phyloP scores from a whole-genome alignment of 495 filamentous ascomycete genomes.

The Cercophora samala region DNA sequence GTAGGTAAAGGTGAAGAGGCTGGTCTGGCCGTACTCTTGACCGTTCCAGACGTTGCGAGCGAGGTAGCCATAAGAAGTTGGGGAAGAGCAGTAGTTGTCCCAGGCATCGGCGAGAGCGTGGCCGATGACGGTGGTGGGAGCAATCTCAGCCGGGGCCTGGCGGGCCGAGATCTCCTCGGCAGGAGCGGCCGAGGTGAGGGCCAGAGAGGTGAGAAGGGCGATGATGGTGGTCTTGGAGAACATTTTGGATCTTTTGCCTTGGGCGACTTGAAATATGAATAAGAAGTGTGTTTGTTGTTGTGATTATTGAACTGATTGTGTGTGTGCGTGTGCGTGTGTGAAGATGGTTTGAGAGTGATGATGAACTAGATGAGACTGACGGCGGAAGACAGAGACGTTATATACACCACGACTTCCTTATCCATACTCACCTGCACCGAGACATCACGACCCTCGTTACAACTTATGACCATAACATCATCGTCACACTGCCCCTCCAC shows the following conservation, averaged over 20 bases:
- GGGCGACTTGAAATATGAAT: not conserved
- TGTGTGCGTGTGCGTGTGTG: too few relatives aligned
- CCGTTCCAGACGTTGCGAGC: conserved; percentile 3
- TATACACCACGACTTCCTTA: not conserved
- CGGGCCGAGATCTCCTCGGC: not conserved
- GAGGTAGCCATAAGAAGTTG: conserved; percentile 6
- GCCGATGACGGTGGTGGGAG: conserved; percentile 11
- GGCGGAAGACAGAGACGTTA: not conserved
- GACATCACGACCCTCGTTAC: not conserved
- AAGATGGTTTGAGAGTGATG: not conserved
- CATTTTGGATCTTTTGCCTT: not conserved
- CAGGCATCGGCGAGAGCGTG: conserved; percentile 9
- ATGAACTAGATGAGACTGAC: not conserved
- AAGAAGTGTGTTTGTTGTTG: not conserved
- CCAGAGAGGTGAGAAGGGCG: not conserved
- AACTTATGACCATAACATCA: not conserved
- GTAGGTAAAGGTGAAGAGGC: conserved; percentile 21
- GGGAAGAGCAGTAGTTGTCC: conserved; percentile 13
- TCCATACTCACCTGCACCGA: not conserved
- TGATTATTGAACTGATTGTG: not conserved
- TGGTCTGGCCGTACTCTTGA: conserved; percentile 5
- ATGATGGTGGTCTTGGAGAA: not conserved
- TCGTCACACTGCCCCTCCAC: not conserved
- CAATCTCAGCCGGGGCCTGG: conserved; percentile 11
- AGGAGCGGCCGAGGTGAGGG: not conserved